A percentile compares a stretch with the other conserved stretches of the same genome.
phyloP scores from a whole-genome alignment of 176 grass and related monocot species.

The Tillandsia fasciculata region DNA sequence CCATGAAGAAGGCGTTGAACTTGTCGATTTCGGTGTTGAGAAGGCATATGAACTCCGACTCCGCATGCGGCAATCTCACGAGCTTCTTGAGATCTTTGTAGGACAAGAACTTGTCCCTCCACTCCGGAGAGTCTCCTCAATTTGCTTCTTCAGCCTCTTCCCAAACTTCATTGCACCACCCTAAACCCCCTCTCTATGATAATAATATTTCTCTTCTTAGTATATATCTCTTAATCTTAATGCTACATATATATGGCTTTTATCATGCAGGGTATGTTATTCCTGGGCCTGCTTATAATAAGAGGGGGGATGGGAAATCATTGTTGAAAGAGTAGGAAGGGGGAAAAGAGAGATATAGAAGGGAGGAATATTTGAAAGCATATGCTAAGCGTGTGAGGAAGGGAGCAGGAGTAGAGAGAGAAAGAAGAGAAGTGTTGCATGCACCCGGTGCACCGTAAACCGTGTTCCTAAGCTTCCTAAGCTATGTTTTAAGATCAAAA shows the following conservation, averaged over 20 bases:
- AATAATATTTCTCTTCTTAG: neutral
- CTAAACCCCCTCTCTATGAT: no score
- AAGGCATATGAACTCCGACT: conserved; percentile 50
- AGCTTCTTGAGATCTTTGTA: conserved; percentile 92
- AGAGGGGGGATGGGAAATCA: neutral
- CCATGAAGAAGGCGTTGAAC: conserved; percentile 84
- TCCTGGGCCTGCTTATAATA: conserved; percentile 12
- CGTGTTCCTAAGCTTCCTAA: no score
- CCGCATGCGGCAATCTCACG: conserved; percentile 37
- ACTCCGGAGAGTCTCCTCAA: conserved; percentile 86
- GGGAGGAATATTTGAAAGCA: conserved; percentile 67
- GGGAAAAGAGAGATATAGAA: conserved; percentile 5
- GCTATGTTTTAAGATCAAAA: no score
- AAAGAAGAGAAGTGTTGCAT: neutral
- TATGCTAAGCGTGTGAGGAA: conserved; percentile 49
- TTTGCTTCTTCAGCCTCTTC: conserved; percentile 79
- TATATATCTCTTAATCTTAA: neutral
- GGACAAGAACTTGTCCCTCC: conserved; percentile 61
- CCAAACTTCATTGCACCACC: conserved; percentile 64
- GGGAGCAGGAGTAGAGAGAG: conserved; percentile 4
- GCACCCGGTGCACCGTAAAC: no score
- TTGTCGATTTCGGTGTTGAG: conserved; percentile 83
- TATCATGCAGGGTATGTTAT: conserved; percentile 14
- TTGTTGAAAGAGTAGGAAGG: neutral
- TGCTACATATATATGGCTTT: neutral